Percentiles rank a stretch among this genome's conserved stretches.
These are phyloP conservation scores for Marasmius oreades DNA, from an alignment of 1,284 basidiomycete species.

Conservation along the genomic window DNA sequence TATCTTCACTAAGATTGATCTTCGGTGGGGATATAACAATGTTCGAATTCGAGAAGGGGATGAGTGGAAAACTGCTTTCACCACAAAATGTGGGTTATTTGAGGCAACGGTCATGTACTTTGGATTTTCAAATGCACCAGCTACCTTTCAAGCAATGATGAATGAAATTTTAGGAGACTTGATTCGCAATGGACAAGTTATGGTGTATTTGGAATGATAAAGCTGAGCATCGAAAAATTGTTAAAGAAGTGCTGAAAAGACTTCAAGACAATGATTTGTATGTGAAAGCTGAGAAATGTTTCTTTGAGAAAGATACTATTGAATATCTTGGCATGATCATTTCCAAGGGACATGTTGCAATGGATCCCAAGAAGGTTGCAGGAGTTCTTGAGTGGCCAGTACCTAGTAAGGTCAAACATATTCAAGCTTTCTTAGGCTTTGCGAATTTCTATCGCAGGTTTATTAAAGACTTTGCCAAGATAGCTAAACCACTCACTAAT, in stretches of 20 bases:
- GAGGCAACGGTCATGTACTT: constrained; percentile 29
- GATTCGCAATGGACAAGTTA: constrained; percentile 14
- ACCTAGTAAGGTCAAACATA: constrained; percentile 23
- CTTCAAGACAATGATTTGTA: constrained; percentile 22
- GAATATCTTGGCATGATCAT: constrained; percentile 35
- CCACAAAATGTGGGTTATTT: constrained; percentile 27
- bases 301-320: constrained; percentile 20
- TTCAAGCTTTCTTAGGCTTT: constrained; percentile 33
- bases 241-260: constrained; percentile 24
- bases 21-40: constrained; percentile 30
- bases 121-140: too few relatives aligned
- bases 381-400: constrained; percentile 26
- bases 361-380: constrained; percentile 29
- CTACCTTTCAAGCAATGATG: too few relatives aligned
- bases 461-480: constrained; percentile 26
- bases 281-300: constrained; percentile 27
- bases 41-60: constrained; percentile 29
- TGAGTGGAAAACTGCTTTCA: constrained; percentile 32
- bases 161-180: constrained; percentile 17
- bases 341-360: constrained; percentile 20
- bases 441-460: constrained; percentile 33
- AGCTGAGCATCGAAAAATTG: constrained; percentile 16
- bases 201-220: constrained; percentile 14
- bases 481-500: constrained; percentile 22
- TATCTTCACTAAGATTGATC: constrained; percentile 31